Evolutionary conservation across 208 protist genomes (phyloP), one percentile per base, ranked within the genome.

Genomic region (Naegleria fowleri): DNA sequence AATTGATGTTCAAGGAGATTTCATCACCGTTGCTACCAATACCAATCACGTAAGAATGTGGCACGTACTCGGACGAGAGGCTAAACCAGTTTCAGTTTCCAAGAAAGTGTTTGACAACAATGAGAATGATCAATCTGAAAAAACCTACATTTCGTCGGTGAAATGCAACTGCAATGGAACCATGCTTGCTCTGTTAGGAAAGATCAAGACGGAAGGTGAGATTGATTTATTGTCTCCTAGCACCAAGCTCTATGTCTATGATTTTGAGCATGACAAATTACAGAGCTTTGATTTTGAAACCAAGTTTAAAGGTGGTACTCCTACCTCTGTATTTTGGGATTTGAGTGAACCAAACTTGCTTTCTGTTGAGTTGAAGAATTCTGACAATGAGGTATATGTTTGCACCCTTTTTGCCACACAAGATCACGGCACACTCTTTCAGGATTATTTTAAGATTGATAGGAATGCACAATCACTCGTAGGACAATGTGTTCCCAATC

Each of bases 401-500:
- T 52, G 83, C 51, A 88, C 91, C 43, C 97, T 96, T 9, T 94
- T 98, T 88, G 97, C 97, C 90, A 94, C 96, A 0, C 96, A 96
- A 15, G 92, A 92, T 52, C 95, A 94, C 41, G 96, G 96, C 5
- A 93, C 97, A 29, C 93, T 96, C 4, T 93, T 97, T 43, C 96
- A 98, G 92, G 97, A 97, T 93, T 91, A 93, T 38, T 93, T 95
- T 13, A 92, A 93, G 38, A 92, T 97, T 86, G 94, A 96, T 86
- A 92, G 93, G 9, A 96, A 97, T 92, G 95, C 96, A 83, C 97
- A 96, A 59, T 96, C 94, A 87, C 95, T 98, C 5, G 94, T 98
- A 83, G 97, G 97, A 43, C 93, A 97, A 86, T 96, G 95, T 67
- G 97, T 98, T 86, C 97, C 97, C 29, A 95, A 97, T 93, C 97